phyloP scores from a whole-genome alignment of 1,139 yeast genomes.

The Kurtzmaniella quercitrusa region DNA sequence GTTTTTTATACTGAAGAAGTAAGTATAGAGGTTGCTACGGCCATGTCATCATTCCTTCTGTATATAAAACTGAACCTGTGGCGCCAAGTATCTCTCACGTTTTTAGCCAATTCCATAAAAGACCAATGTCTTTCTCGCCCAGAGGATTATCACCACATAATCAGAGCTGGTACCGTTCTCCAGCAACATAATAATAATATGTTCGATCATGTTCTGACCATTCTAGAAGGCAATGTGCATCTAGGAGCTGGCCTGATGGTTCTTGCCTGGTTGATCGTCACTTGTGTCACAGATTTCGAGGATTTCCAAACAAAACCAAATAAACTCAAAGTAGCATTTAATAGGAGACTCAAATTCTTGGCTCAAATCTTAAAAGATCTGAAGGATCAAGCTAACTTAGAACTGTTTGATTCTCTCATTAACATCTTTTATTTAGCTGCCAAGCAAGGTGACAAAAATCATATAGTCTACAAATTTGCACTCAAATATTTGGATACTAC shows the following conservation, averaged over 20 bases:
- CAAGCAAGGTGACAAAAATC: constrained; percentile 22
- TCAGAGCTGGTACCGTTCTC: constrained; percentile 24
- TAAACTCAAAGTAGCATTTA: constrained; percentile 30
- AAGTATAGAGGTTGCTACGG: constrained; percentile 33
- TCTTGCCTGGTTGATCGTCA: constrained; percentile 30
- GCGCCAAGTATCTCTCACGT: constrained; percentile 49
- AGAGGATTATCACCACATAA: constrained; percentile 35
- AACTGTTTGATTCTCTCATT: constrained; percentile 40
- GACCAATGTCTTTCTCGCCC: constrained; percentile 61
- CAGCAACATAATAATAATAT: constrained; percentile 24
- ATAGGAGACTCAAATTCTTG: constrained; percentile 34
- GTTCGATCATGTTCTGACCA: constrained; percentile 28
- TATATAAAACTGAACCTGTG: constrained; percentile 49
- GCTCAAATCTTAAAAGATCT: constrained; percentile 31
- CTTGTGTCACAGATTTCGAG: constrained; percentile 35
- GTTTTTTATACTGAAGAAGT: constrained; percentile 41
- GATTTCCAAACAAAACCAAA: constrained; percentile 29
- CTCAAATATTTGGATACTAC: constrained; percentile 34
- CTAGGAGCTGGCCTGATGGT: constrained; percentile 25
- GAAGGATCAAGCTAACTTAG: constrained; percentile 31
- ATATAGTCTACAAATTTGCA: constrained; percentile 44
- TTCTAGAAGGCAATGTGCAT: constrained; percentile 29
- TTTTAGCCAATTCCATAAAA: constrained; percentile 45
- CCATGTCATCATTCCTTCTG: constrained; percentile 36
- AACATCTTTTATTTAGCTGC: constrained; percentile 43